Evolutionary conservation across 371 early-diverging fungal species (phyloP).

Genomic region (Paramicrosporidium saccamoebae): DNA sequence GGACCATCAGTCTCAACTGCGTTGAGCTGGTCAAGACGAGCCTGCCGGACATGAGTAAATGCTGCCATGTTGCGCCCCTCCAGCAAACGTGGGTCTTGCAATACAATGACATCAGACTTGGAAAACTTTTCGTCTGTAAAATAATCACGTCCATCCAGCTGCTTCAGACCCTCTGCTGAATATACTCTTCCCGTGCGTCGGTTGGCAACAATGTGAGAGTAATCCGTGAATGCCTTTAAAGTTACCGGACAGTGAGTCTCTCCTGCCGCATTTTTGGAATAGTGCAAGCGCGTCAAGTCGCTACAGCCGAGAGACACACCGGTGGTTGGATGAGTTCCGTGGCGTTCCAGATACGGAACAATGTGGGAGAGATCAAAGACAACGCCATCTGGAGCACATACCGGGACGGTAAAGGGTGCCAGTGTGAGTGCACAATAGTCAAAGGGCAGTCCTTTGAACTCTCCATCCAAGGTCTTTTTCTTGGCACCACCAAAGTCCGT

Average conservation of each 20-base stretch:
- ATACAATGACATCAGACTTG: slow-evolving; percentile 34
- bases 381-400: slow-evolving; percentile 49
- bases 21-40: slow-evolving; percentile 5
- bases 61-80: slow-evolving; percentile 22
- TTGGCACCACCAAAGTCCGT: slow-evolving; percentile 17
- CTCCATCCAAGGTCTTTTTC: slow-evolving; percentile 8
- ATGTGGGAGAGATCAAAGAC: slow-evolving; percentile 64
- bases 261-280: slow-evolving; percentile 38
- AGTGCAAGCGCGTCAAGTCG: slow-evolving; percentile 32
- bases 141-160: slow-evolving; percentile 50
- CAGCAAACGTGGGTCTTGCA: slow-evolving; percentile 50
- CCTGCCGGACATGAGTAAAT: slow-evolving; percentile 7
- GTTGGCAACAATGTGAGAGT: slow-evolving; percentile 65
- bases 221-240: slow-evolving; percentile 43
- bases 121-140: slow-evolving; percentile 56
- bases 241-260: slow-evolving; percentile 65
- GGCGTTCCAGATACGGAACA: slow-evolving; percentile 44
- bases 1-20: slow-evolving; percentile 3
- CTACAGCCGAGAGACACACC: slow-evolving; percentile 34
- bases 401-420: slow-evolving; percentile 48
- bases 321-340: slow-evolving; percentile 51
- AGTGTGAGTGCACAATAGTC: slow-evolving; percentile 53
- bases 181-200: slow-evolving; percentile 57
- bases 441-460: slow-evolving; percentile 36
- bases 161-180: slow-evolving; percentile 47